Percentiles rank a stretch among this genome's conserved stretches.
Conservation (phyloP, 2,329 filamentous ascomycete species). For the Apiospora pterosperma region DNA sequence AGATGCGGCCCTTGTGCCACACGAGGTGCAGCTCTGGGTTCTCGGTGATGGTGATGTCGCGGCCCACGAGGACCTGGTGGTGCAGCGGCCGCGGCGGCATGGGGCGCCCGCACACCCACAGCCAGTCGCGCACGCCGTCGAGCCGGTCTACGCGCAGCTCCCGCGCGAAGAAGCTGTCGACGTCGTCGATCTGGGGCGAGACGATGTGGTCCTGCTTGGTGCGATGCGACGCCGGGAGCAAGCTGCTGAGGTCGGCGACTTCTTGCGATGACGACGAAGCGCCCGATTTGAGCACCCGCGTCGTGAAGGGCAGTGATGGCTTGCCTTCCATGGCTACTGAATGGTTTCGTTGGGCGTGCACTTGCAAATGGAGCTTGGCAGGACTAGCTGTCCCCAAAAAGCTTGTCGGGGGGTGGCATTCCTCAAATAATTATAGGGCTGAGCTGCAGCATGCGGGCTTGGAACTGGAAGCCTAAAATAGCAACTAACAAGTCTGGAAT, state of each 20-base stretch:
- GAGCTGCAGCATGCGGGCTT: not conserved
- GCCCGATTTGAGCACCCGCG: conserved; percentile 7
- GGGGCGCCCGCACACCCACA: conserved; percentile 28
- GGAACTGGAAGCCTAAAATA: not conserved
- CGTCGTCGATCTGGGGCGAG: conserved; percentile 12
- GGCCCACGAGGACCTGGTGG: conserved; percentile 29
- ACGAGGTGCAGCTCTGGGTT: conserved; percentile 35
- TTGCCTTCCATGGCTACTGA: conserved; percentile 6
- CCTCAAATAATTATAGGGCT: not conserved
- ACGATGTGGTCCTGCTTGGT: conserved; percentile 25
- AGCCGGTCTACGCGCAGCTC: conserved; percentile 30
- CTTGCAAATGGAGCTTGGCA: not conserved
- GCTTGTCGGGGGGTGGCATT: not conserved
- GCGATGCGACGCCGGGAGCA: conserved; percentile 28
- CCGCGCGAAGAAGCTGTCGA: conserved; percentile 17
- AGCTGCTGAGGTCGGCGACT: conserved; percentile 10
- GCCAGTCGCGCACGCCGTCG: conserved; percentile 24
- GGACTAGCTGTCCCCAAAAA: not conserved
- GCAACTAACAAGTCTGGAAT: not conserved
- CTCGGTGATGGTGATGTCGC: conserved; percentile 34
- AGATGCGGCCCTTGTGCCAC: conserved; percentile 35
- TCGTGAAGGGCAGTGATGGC: conserved; percentile 13
- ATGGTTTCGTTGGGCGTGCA: not conserved
- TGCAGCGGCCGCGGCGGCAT: conserved; percentile 36
- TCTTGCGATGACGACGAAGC: not conserved